Evolutionary conservation across 495 filamentous ascomycete species (phyloP), one percentile per base, ranked within the genome.

Genomic region (Annulohypoxylon nitens): DNA sequence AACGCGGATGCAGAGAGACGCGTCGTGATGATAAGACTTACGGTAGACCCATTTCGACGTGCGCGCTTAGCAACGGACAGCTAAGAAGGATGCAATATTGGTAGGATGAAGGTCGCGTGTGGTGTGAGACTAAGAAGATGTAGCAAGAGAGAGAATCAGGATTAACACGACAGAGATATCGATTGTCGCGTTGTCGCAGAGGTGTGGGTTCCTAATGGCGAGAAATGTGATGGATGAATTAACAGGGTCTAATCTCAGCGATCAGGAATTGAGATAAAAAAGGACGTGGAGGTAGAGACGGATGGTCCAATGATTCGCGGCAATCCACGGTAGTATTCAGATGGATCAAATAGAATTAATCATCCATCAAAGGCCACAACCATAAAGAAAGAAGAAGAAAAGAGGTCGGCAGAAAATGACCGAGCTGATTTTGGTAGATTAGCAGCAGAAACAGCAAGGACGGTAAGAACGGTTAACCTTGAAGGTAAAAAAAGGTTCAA

Each of bases 41-140:
- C 90, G 91, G 92, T 69, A 94, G 89, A 83, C 93, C 93, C 93
- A 96, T 95, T 79, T 85, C 85, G 74, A 64, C 12, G 45, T 70
- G 60, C 64, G 65, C 64, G 57, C 64, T 59, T 66, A 34, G 64
- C 64, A 30, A 70, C 16, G 37, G 16, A 16, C 33, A 62, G 43
- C 14, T 57, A 14, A 14, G 18, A 9, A 57, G 20, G n/a, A 14
- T 18, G 16, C 8, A 14, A 20, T 47, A 18, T 47, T 47, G 43
- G 16, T 20, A 47, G 16, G 43, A 47, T 47, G n/a, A 16, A 47
- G 5, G 3, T 47, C 43, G 43, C 16, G 50, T n/a, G 25, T 37
- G n/a, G 18, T 50, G 37, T 0, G 9, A 63, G 26, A 23, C 10
- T 14, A 25, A 12, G 61, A 12, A 60, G 37, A 8, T 4, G 18